Evolutionary conservation across 1,139 yeast species (phyloP), one percentile per base, ranked within the genome.

Genomic region (Suhomyces bokatorum): DNA sequence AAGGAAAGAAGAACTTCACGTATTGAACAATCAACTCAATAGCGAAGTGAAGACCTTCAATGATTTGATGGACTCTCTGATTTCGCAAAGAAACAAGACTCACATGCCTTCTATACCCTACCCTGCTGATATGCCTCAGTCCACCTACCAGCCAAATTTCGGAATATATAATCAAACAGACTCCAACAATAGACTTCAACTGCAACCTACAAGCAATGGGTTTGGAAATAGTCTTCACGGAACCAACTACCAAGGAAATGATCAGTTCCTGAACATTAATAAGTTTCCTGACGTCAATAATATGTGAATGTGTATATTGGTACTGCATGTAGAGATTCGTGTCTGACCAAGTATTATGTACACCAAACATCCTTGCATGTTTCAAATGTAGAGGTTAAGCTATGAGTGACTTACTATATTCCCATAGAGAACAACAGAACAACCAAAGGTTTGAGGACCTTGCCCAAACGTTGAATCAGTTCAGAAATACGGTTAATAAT

Each of bases 1-100:
- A 38, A 76, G 89, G 53, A 84, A 84, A 59, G 87, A 88, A 52
- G 97, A 90, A 53, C 68, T 90, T 46, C 69, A 81, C 53, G 78
- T 78, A n/a, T 69, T 89, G 56, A 84, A 89, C 57, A 78, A 78
- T 49, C 85, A 87, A 53, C 76, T 91, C 49, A 78, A 80, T 44
- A 69, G 69, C 40, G 95, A 96, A 27, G 79, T 87, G 39, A 73
- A 77, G 44, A 68, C 77, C 8, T 91, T 89, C 61, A 89, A 88
- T 58, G 80, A 80, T 41, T 66, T 88, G 43, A 75, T 87, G 68
- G 90, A 87, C 52, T 57, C 54, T n/a, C 68, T 64, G 64, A 73
- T 73, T 32, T 48, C 64, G 1, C 62, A 50, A 39, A 54, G 69
- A 46, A 58, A 58, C 15, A 54, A 33, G 11, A 35, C 37, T 16